Conservation (phyloP, 108 stramenopile genomes). For the Nitzschia palea region DNA sequence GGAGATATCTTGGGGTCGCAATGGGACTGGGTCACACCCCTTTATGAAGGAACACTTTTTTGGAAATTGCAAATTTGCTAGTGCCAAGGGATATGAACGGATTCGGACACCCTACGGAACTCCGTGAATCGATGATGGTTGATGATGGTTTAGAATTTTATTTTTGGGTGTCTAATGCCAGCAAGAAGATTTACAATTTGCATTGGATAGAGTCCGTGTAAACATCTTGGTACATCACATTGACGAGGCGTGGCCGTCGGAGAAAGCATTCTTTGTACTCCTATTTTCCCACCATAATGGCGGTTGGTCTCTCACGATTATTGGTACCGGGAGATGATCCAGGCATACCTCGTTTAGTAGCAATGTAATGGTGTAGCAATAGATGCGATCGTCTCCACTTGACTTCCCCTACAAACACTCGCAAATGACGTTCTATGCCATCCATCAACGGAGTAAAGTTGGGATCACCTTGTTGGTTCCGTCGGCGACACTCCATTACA, state of each 20-base stretch:
- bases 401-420: constrained; percentile 45
- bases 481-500: constrained; percentile 41
- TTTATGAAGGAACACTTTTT: constrained; percentile 53
- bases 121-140: too few species aligned
- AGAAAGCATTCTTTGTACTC: too few species aligned
- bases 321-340: background rate
- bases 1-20: constrained; percentile 54
- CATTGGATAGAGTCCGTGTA: too few species aligned
- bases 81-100: constrained; percentile 55
- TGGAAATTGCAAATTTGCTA: constrained; percentile 60
- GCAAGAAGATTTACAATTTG: too few species aligned
- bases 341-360: background rate
- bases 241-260: too few species aligned
- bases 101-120: constrained; percentile 34
- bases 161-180: too few species aligned
- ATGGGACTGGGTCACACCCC: constrained; percentile 34
- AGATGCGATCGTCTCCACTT: constrained; percentile 43
- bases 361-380: constrained; percentile 22
- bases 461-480: constrained; percentile 49
- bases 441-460: constrained; percentile 46
- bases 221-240: too few species aligned
- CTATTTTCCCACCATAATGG: constrained; percentile 4
- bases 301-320: background rate
- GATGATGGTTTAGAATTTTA: too few species aligned
- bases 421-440: constrained; percentile 39